Percentiles rank a stretch among this genome's conserved stretches.
Conservation (phyloP, 257 asterid genomes). For the Petrea volubilis region DNA sequence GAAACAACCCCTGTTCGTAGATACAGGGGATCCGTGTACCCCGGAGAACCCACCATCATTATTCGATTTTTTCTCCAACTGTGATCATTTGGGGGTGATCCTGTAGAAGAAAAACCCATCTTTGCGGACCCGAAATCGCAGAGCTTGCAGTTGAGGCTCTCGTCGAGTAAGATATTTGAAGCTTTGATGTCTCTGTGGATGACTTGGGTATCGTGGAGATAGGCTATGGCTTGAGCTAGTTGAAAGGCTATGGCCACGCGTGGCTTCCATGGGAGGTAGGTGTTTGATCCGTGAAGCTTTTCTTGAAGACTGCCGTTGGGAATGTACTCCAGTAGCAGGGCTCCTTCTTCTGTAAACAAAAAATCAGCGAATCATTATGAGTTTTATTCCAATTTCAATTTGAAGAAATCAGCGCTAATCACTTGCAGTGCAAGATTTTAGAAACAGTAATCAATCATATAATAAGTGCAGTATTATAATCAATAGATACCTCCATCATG, state of each 20-base stretch:
- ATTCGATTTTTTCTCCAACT: slow-evolving; percentile 18
- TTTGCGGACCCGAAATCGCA: slow-evolving; percentile 81
- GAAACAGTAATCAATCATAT: no score
- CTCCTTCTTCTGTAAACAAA: slow-evolving; percentile 41
- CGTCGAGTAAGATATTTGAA: slow-evolving; percentile 61
- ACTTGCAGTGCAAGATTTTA: no score
- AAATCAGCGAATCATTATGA: no score
- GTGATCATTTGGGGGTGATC: slow-evolving; percentile 27
- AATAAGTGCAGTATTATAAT: neutral
- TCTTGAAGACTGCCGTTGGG: slow-evolving; percentile 66
- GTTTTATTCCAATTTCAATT: no score
- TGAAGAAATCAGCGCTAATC: no score
- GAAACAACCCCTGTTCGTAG: slow-evolving; percentile 66
- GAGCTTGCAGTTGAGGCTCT: slow-evolving; percentile 56
- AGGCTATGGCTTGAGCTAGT: slow-evolving; percentile 58
- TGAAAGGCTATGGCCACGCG: slow-evolving; percentile 66
- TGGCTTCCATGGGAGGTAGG: slow-evolving; percentile 48
- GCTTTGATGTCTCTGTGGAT: slow-evolving; percentile 78
- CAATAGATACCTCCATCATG: slow-evolving; percentile 43
- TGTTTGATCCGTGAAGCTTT: slow-evolving; percentile 40
- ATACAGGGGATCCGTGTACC: slow-evolving; percentile 75
- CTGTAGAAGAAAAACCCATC: slow-evolving; percentile 60
- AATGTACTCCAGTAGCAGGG: slow-evolving; percentile 49
- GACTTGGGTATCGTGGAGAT: slow-evolving; percentile 62
- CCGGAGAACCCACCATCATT: slow-evolving; percentile 68